phyloP scores from a whole-genome alignment of 495 filamentous ascomycete genomes.

The Penicillium bovifimosum region DNA sequence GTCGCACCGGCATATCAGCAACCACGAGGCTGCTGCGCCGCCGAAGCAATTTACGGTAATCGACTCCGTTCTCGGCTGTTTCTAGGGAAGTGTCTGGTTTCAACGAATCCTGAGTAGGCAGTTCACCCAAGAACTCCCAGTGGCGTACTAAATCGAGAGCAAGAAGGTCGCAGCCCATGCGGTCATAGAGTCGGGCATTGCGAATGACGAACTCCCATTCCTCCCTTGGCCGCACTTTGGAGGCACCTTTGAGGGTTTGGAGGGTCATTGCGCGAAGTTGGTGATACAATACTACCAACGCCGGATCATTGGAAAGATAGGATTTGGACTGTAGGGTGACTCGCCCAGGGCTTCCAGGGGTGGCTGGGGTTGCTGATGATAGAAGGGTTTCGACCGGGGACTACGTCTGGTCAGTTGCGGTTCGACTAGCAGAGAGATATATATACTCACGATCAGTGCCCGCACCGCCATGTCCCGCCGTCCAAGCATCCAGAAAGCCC shows the following conservation, averaged over 20 bases:
- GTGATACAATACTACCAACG: slow-evolving; percentile 77
- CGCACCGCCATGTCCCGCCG: slow-evolving; percentile 79
- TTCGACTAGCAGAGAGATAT: not conserved
- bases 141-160: slow-evolving; percentile 76
- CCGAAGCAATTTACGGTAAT: slow-evolving; percentile 63
- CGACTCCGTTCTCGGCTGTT: slow-evolving; percentile 40
- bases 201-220: slow-evolving; percentile 91
- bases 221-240: slow-evolving; percentile 67
- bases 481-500: slow-evolving; percentile 93
- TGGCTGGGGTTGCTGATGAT: slow-evolving; percentile 29
- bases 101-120: slow-evolving; percentile 26
- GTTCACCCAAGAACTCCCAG: slow-evolving; percentile 71
- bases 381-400: slow-evolving; percentile 73
- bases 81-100: slow-evolving; percentile 18
- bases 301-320: slow-evolving; percentile 86
- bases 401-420: slow-evolving; percentile 32
- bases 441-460: slow-evolving; percentile 56
- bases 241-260: slow-evolving; percentile 78
- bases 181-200: slow-evolving; percentile 80
- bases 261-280: slow-evolving; percentile 81
- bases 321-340: slow-evolving; percentile 61
- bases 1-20: slow-evolving; percentile 59
- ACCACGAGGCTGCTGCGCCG: slow-evolving; percentile 75
- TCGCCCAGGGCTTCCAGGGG: slow-evolving; percentile 41
- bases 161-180: slow-evolving; percentile 95